These are phyloP conservation scores for Chlorella vulgaris DNA, from an alignment of 139 green algal species.

Conservation along the genomic window DNA sequence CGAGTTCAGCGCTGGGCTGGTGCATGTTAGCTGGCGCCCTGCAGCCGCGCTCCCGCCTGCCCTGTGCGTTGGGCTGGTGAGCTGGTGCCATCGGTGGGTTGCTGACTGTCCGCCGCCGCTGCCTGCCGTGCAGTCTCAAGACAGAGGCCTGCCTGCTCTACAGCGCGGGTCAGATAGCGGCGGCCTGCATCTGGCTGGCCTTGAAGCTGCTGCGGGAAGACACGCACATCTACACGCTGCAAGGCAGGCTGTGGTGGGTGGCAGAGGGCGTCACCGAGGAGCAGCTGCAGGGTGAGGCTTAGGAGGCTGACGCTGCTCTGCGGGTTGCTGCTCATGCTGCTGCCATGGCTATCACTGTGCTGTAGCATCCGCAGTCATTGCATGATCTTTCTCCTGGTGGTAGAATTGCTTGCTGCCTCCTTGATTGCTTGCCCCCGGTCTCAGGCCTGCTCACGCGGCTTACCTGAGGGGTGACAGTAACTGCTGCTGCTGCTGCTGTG, in stretches of 20 bases:
- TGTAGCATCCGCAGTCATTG: too few species aligned
- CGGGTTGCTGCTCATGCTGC: background rate
- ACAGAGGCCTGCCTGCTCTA: conserved; percentile 36
- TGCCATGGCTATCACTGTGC: background rate
- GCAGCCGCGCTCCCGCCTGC: too few species aligned
- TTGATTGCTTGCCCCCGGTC: too few species aligned
- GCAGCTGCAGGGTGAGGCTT: background rate
- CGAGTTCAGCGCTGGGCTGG: too few species aligned
- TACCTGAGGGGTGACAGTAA: background rate
- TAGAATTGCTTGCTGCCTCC: too few species aligned
- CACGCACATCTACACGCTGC: background rate
- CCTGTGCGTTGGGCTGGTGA: too few species aligned
- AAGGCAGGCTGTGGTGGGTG: conserved; percentile 30
- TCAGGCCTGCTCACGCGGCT: too few species aligned
- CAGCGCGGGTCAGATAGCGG: conserved; percentile 16
- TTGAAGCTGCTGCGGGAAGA: conserved; percentile 28
- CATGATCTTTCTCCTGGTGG: too few species aligned
- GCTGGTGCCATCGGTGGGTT: too few species aligned
- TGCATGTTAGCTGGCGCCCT: too few species aligned
- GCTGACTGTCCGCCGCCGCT: background rate
- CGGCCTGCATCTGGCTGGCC: conserved; percentile 40
- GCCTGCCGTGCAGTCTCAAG: conserved; percentile 19
- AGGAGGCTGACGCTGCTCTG: too few species aligned
- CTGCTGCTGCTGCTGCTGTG: too few species aligned
- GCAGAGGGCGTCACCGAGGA: background rate